Conservation (phyloP, 192 early-diverging fungal species). For the Coemansia sp. region DNA sequence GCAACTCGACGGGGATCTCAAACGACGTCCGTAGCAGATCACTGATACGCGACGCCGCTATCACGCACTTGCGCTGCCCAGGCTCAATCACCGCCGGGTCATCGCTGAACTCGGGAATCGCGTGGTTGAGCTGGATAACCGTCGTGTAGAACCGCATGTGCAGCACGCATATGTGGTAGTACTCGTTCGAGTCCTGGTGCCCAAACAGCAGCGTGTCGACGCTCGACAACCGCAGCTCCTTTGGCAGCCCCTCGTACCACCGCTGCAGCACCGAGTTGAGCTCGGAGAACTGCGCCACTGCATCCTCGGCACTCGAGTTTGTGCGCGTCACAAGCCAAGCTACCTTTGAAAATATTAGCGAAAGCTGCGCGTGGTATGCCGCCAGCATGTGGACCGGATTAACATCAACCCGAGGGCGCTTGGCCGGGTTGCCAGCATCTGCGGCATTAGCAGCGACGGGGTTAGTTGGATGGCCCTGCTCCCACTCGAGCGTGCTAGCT, state of each 20-base stretch:
- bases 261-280: slow-evolving; percentile 54
- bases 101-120: slow-evolving; percentile 55
- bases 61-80: slow-evolving; percentile 56
- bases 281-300: slow-evolving; percentile 47
- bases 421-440: slow-evolving; percentile 9
- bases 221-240: slow-evolving; percentile 49
- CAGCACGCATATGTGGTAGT: slow-evolving; percentile 48
- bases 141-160: slow-evolving; percentile 54
- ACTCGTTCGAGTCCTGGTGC: slow-evolving; percentile 33
- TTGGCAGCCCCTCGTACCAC: slow-evolving; percentile 58
- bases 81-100: slow-evolving; percentile 47
- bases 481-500: slow-evolving; percentile 47
- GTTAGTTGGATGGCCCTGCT: slow-evolving; percentile 18
- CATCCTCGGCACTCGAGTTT: slow-evolving; percentile 32
- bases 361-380: slow-evolving; percentile 55
- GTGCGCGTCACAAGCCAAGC: slow-evolving; percentile 57
- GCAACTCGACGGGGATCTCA: slow-evolving; percentile 46
- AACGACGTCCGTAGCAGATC: slow-evolving; percentile 52
- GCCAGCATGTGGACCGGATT: slow-evolving; percentile 44
- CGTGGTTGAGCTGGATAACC: slow-evolving; percentile 57
- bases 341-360: slow-evolving; percentile 57
- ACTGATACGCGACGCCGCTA: slow-evolving; percentile 52
- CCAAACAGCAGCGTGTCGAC: slow-evolving; percentile 45
- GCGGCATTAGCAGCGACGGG: background rate
- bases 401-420: slow-evolving; percentile 28